phyloP scores from a whole-genome alignment of 1,139 yeast genomes.

The Taiozyma onychis region DNA sequence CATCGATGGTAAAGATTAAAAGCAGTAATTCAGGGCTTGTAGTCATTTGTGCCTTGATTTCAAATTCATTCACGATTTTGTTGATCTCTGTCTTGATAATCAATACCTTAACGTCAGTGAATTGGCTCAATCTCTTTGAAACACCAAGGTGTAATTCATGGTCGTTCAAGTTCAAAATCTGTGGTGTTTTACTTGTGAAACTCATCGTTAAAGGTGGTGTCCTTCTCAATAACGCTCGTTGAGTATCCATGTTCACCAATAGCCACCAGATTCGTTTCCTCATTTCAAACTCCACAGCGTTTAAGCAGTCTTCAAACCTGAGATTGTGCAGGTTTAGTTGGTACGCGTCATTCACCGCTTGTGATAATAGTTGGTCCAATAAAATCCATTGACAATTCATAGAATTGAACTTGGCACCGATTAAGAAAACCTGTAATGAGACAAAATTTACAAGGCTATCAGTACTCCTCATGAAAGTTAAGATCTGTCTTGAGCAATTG shows the following conservation, averaged over 20 bases:
- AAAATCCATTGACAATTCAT: not conserved
- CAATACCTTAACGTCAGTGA: not conserved
- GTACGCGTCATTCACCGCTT: not conserved
- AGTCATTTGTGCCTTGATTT: not conserved
- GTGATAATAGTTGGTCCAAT: not conserved
- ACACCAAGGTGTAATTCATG: not conserved
- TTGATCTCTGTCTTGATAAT: not conserved
- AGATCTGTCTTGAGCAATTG: constrained; percentile 12
- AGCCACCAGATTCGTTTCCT: constrained; percentile 1
- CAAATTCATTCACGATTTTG: not conserved
- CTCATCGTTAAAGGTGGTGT: constrained; percentile 1
- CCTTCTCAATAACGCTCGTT: not conserved
- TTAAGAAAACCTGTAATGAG: not conserved
- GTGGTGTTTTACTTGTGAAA: not conserved
- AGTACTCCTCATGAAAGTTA: constrained; percentile 5
- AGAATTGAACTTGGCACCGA: not conserved
- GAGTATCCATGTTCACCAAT: constrained; percentile 1
- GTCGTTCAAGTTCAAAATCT: not conserved
- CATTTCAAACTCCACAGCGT: not conserved
- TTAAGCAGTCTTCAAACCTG: not conserved
- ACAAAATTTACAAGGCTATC: not conserved
- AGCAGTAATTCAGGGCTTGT: not conserved
- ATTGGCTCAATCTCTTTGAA: not conserved
- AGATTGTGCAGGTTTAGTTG: not conserved
- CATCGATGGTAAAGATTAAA: not conserved